phyloP scores from a whole-genome alignment of 2,329 filamentous ascomycete genomes.

The Alternaria postmessia region DNA sequence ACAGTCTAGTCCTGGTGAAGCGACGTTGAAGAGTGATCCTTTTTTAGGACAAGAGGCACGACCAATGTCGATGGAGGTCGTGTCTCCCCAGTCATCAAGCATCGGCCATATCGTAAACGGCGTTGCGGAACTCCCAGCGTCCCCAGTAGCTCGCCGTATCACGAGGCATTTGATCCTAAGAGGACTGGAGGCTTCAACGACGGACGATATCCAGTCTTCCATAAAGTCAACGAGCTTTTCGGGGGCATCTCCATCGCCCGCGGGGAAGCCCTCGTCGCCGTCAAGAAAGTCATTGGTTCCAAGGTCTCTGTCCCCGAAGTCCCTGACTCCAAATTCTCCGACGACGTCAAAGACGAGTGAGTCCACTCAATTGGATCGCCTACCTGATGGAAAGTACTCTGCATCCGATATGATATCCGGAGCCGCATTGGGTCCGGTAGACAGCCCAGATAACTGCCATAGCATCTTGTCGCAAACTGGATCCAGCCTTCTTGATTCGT shows the following conservation, averaged over 20 bases:
- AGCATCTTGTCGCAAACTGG: constrained; percentile 39
- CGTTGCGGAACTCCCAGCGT: constrained; percentile 41
- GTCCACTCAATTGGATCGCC: background rate
- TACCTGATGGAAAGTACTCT: background rate
- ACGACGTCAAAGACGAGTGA: constrained; percentile 1
- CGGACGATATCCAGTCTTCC: constrained; percentile 29
- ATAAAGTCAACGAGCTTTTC: constrained; percentile 4
- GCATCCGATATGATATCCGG: background rate
- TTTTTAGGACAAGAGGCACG: constrained; percentile 6
- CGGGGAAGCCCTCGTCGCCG: background rate
- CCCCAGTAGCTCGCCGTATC: constrained; percentile 43
- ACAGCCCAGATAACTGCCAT: constrained; percentile 20
- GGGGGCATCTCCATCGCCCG: background rate
- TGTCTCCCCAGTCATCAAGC: constrained; percentile 12
- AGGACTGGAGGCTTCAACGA: constrained; percentile 39
- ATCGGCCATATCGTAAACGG: constrained; percentile 1
- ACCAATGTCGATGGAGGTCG: constrained; percentile 16
- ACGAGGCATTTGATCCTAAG: constrained; percentile 44
- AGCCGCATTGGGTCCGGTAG: background rate
- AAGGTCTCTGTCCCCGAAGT: background rate
- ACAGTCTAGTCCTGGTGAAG: constrained; percentile 34
- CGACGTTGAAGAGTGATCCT: constrained; percentile 16
- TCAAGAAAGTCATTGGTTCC: background rate
- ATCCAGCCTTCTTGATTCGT: constrained; percentile 41
- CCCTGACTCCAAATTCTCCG: background rate